Evolutionary conservation across 2,329 filamentous ascomycete genomes (phyloP).

Genomic region (Aspergillus calidoustus): DNA sequence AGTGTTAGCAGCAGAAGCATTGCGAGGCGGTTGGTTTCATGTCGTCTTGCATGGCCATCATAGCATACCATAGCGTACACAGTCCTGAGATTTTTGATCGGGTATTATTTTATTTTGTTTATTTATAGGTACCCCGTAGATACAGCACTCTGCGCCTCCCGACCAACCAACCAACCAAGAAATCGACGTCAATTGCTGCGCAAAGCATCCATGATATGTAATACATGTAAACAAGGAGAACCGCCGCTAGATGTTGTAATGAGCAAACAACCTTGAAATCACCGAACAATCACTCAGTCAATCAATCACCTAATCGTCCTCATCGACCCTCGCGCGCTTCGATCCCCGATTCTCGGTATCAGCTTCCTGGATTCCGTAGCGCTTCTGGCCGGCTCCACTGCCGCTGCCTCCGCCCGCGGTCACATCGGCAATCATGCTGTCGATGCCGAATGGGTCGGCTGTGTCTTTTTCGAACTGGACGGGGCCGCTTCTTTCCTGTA

Average conservation of each 20-base stretch:
- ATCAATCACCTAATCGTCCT: constrained; percentile 55
- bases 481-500: constrained; percentile 78
- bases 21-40: not conserved
- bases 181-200: not conserved
- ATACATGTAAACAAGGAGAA: not conserved
- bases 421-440: constrained; percentile 86
- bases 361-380: constrained; percentile 50
- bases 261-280: constrained; percentile 18
- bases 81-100: not conserved
- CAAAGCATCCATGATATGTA: not conserved
- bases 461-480: constrained; percentile 95
- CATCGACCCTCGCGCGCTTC: constrained; percentile 80
- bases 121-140: not conserved
- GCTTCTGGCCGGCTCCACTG: constrained; percentile 52
- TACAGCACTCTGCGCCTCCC: not conserved
- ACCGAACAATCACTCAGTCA: constrained; percentile 8
- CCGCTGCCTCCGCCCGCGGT: constrained; percentile 51
- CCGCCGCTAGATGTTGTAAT: not conserved
- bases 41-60: not conserved
- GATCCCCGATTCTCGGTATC: constrained; percentile 42
- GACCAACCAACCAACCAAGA: not conserved
- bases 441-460: constrained; percentile 89
- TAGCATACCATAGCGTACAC: not conserved
- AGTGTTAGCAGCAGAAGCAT: not conserved
- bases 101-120: constrained; percentile 8